Evolutionary conservation across 179 eudicot species (phyloP), one percentile per base, ranked within the genome.

Genomic region (Vitellaria paradoxa): DNA sequence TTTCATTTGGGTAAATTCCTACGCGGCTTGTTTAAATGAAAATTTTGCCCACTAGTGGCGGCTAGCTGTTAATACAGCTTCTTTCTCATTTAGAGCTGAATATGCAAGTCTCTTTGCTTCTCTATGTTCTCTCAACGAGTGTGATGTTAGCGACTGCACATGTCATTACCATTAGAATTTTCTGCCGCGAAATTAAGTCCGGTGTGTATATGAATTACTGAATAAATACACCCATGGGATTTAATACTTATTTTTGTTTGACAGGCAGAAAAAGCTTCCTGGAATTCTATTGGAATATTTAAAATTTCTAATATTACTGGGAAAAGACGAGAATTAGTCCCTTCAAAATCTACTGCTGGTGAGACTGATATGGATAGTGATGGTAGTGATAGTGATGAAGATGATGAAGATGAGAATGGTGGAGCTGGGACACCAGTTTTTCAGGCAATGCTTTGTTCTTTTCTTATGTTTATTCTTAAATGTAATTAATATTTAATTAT

Each of bases 261-360:
- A 55, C 89, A 96, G 99, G 99, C 99, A 50, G 88, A 89, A 37
- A 86, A 86, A 77, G 85, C 96, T 81, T 57, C 91, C 17, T 81
- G 72, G 83, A 96, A 96, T 82, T 86, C 82, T 45, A 88, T 96
- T 79, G 99, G 89, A 72, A 86, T 96, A 73, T 89, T 88, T 82
- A 96, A 91, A 85, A 65, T 96, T 42, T 91, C 97, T 23, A 93
- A 90, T 65, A 82, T 96, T 47, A 83, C 93, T 68, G 99, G 99
- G 3, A 93, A 90, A 87, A 89, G 88, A 81, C 90, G 92, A 70
- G 92, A 87, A 2, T 79, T 92, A 74, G 83, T 93, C 62, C 99
- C 97, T 56, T 76, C 82, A 42, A 88, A 76, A 70, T 26, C 82
- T 65, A 57, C 62, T 26, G 80, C 81, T 24, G 88, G 83, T 76